Conservation (phyloP, 1,284 basidiomycete genomes). For the Flammula alnicola region DNA sequence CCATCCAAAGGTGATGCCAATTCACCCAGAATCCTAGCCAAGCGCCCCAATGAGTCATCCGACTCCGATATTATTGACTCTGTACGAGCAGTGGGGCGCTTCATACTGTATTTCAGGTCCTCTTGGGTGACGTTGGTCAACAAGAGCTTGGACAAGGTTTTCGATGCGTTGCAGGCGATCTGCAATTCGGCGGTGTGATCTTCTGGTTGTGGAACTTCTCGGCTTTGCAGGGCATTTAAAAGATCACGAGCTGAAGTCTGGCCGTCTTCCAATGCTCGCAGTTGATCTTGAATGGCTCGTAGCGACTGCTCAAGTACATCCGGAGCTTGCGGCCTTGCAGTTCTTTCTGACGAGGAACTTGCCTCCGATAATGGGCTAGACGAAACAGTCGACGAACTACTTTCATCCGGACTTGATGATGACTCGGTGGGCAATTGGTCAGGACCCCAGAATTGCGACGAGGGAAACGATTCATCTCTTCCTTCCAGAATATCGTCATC, state of each 20-base stretch:
- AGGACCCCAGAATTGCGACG: constrained; percentile 1
- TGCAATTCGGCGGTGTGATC: constrained; percentile 40
- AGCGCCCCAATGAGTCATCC: constrained; percentile 29
- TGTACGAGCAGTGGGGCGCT: no score
- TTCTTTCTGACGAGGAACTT: constrained; percentile 35
- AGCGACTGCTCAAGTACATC: constrained; percentile 45
- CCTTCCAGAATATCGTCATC: constrained; percentile 55
- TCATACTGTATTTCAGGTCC: constrained; percentile 26
- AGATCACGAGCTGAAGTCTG: constrained; percentile 61
- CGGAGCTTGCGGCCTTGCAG: constrained; percentile 42
- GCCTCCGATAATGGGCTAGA: constrained; percentile 22
- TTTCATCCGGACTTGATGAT: constrained; percentile 16
- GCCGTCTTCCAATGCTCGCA: constrained; percentile 57
- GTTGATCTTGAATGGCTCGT: constrained; percentile 53
- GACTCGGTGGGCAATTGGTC: constrained; percentile 8
- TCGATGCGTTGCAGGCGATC: constrained; percentile 48
- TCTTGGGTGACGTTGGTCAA: constrained; percentile 35
- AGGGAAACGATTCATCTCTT: constrained; percentile 9
- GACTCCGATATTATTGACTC: constrained; percentile 33
- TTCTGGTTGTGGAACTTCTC: constrained; percentile 31
- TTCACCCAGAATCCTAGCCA: constrained; percentile 29
- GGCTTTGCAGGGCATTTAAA: constrained; percentile 45
- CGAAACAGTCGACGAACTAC: constrained; percentile 13
- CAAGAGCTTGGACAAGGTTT: constrained; percentile 40
- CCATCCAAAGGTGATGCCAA: constrained; percentile 23